Conservation (phyloP, 176 grass and related monocot genomes). For the Oryza longistaminata region DNA sequence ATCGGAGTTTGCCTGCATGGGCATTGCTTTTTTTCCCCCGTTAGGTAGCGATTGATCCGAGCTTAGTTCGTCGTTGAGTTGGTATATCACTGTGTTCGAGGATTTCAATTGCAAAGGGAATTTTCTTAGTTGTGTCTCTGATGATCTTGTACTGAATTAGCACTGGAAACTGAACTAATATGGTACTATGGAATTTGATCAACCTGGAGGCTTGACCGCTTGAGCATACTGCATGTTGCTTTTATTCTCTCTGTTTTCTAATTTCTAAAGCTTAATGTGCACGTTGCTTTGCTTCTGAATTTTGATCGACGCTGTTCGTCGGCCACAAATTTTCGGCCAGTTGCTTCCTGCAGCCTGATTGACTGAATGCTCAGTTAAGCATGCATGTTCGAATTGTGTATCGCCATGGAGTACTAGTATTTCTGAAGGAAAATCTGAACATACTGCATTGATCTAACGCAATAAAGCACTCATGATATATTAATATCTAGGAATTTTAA, state of each 20-base stretch:
- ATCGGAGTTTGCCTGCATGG: not conserved
- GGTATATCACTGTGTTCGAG: not conserved
- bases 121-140: not conserved
- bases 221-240: too few species aligned
- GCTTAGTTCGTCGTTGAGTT: not conserved
- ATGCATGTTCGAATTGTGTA: too few species aligned
- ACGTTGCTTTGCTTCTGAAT: not conserved
- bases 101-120: not conserved
- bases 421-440: too few species aligned
- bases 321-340: not conserved
- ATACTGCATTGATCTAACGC: too few species aligned
- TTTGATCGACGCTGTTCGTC: not conserved
- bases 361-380: too few species aligned
- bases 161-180: too few species aligned
- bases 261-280: not conserved
- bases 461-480: too few species aligned
- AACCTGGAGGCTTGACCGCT: not conserved
- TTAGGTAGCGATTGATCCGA: not conserved
- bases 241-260: too few species aligned
- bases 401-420: too few species aligned
- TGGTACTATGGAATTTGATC: not conserved
- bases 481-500: too few species aligned
- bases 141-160: not conserved
- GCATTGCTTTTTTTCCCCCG: not conserved
- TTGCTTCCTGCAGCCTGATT: not conserved